Conservation (phyloP, 2,329 filamentous ascomycete genomes). For the Daldinia eschscholtzii region DNA sequence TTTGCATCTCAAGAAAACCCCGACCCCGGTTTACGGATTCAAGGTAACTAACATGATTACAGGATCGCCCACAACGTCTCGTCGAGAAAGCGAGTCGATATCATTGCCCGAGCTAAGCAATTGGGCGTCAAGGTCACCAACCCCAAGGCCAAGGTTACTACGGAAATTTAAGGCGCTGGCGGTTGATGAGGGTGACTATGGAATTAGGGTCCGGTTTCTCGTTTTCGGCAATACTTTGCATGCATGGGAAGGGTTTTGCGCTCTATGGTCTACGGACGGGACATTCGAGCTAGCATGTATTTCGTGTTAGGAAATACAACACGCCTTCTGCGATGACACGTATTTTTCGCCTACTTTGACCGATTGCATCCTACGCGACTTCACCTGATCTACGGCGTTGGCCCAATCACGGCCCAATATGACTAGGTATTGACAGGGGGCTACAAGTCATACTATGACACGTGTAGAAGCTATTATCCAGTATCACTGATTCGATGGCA, state of each 20-base stretch:
- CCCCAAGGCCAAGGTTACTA: conserved; percentile 98
- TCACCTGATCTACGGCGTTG: conserved; percentile 31
- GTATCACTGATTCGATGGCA: conserved; percentile 12
- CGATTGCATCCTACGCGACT: conserved; percentile 37
- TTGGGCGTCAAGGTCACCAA: conserved; percentile 99
- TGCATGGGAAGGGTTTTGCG: conserved; percentile 55
- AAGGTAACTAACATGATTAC: conserved; percentile 55
- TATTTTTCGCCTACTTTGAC: conserved; percentile 33
- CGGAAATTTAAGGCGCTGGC: conserved; percentile 76
- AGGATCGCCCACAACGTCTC: conserved; percentile 99
- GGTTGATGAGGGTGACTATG: conserved; percentile 46
- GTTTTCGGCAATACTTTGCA: conserved; percentile 53
- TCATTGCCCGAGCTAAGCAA: conserved; percentile 96
- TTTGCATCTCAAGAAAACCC: conserved; percentile 4
- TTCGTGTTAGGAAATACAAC: conserved; percentile 54
- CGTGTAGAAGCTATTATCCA: conserved; percentile 27
- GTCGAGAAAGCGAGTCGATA: conserved; percentile 98
- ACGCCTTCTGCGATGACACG: conserved; percentile 53
- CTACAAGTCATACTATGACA: conserved; percentile 35
- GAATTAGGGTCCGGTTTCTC: conserved; percentile 53
- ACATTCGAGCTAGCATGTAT: conserved; percentile 53
- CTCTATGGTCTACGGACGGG: conserved; percentile 53
- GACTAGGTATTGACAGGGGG: conserved; percentile 10
- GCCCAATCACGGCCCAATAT: conserved; percentile 30
- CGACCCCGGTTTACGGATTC: background rate